Conservation (phyloP, 768 basidiomycete genomes). For the Lentinula sp. region DNA sequence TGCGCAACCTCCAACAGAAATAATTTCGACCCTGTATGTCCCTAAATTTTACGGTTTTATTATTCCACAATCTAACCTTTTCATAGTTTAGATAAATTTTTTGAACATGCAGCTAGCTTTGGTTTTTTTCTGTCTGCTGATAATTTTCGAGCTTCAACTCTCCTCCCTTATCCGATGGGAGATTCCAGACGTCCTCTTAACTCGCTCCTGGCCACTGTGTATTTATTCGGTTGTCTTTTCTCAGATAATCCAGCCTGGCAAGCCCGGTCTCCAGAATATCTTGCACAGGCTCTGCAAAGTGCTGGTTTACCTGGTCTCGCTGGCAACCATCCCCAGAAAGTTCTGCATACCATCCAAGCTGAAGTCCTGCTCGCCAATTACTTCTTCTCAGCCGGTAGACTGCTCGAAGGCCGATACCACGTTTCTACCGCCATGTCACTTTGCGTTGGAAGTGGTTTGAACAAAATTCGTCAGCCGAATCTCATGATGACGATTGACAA, state of each 20-base stretch:
- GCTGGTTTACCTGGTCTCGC: slow-evolving; percentile 28
- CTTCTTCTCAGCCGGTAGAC: slow-evolving; percentile 44
- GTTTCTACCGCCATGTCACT: slow-evolving; percentile 30
- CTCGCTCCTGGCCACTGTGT: slow-evolving; percentile 31
- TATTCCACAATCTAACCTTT: neutral
- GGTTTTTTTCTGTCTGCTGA: slow-evolving; percentile 52
- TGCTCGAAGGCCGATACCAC: slow-evolving; percentile 41
- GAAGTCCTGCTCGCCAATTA: slow-evolving; percentile 52
- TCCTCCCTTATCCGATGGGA: slow-evolving; percentile 23
- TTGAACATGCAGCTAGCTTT: slow-evolving; percentile 42
- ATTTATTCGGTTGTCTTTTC: slow-evolving; percentile 31
- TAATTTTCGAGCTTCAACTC: slow-evolving; percentile 36
- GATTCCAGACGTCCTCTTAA: slow-evolving; percentile 29
- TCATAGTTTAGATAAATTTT: slow-evolving; percentile 31
- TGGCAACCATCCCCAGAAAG: slow-evolving; percentile 29
- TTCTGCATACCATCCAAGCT: slow-evolving; percentile 46
- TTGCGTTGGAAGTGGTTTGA: slow-evolving; percentile 27
- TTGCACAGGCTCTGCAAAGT: slow-evolving; percentile 36
- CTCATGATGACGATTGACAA: slow-evolving; percentile 10
- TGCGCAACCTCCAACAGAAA: slow-evolving; percentile 24
- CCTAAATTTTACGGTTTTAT: neutral
- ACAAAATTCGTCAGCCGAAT: slow-evolving; percentile 27
- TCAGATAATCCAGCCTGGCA: slow-evolving; percentile 21
- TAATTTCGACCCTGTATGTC: slow-evolving; percentile 26
- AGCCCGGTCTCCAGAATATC: slow-evolving; percentile 20